These are phyloP conservation scores for Strigomonas galati DNA, from an alignment of 208 protist genomes.

Conservation along the genomic window DNA sequence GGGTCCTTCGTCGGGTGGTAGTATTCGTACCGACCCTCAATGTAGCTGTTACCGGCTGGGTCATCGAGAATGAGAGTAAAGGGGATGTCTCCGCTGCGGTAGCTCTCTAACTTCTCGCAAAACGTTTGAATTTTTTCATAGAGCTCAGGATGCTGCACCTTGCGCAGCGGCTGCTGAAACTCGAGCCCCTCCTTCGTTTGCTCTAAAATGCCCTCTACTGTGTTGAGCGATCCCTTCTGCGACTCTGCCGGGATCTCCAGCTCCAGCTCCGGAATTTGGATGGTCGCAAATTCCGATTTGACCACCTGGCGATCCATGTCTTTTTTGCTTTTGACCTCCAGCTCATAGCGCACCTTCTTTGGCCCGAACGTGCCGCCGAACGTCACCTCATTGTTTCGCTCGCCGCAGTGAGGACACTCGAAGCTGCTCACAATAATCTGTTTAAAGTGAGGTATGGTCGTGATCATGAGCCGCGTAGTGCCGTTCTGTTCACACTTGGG, in stretches of 20 bases:
- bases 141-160: constrained; percentile 70
- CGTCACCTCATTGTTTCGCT: constrained; percentile 87
- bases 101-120: constrained; percentile 65
- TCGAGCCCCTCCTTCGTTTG: constrained; percentile 75
- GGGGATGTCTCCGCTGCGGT: constrained; percentile 53
- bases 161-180: constrained; percentile 70
- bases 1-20: constrained; percentile 88
- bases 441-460: constrained; percentile 90
- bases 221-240: constrained; percentile 90
- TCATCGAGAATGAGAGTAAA: constrained; percentile 95
- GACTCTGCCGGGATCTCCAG: constrained; percentile 92
- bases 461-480: constrained; percentile 89
- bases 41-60: constrained; percentile 91
- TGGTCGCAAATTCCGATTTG: constrained; percentile 88
- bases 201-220: constrained; percentile 92
- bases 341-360: constrained; percentile 80
- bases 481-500: constrained; percentile 82
- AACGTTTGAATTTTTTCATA: constrained; percentile 80
- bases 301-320: constrained; percentile 94
- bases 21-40: constrained; percentile 88
- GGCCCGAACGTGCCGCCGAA: constrained; percentile 84
- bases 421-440: constrained; percentile 92
- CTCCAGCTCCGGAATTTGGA: constrained; percentile 90
- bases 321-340: constrained; percentile 72
- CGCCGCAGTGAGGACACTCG: constrained; percentile 82